Conservation (phyloP, 192 early-diverging fungal species). For the Gorgonomyces haynaldii region DNA sequence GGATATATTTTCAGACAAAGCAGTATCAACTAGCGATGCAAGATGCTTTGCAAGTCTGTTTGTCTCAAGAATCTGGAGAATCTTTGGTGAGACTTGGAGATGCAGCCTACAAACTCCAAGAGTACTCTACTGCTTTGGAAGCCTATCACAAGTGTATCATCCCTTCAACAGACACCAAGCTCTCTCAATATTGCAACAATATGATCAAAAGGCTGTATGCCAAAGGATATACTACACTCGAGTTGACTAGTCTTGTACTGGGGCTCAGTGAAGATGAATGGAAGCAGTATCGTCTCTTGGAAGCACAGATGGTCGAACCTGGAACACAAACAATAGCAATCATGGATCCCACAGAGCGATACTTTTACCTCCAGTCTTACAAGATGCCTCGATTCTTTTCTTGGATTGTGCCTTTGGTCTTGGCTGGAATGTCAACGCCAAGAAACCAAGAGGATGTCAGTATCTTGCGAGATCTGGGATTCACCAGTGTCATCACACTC, state of each 20-base stretch:
- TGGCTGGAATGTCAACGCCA: constrained; percentile 34
- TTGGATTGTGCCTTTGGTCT: constrained; percentile 25
- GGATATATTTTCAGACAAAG: constrained; percentile 3
- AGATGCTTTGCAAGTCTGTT: not conserved
- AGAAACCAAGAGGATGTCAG: constrained; percentile 16
- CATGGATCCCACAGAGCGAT: not conserved
- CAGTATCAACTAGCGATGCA: not conserved
- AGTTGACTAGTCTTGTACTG: not conserved
- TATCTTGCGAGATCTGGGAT: constrained; percentile 13
- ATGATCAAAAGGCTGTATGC: constrained; percentile 8
- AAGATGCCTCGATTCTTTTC: constrained; percentile 27
- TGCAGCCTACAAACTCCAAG: constrained; percentile 4
- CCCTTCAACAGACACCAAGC: not conserved
- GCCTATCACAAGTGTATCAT: not conserved
- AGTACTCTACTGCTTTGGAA: not conserved
- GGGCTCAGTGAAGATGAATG: not conserved
- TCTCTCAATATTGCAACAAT: not conserved
- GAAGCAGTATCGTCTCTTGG: not conserved
- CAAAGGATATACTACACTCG: constrained; percentile 3
- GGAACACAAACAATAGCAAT: not conserved
- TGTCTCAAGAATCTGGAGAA: not conserved
- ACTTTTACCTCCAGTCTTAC: constrained; percentile 1
- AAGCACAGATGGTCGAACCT: not conserved
- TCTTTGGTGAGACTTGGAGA: not conserved
- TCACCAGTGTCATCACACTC: constrained; percentile 22